phyloP scores from a whole-genome alignment of 2,329 filamentous ascomycete species.

The Trichoderma koningiopsis region DNA sequence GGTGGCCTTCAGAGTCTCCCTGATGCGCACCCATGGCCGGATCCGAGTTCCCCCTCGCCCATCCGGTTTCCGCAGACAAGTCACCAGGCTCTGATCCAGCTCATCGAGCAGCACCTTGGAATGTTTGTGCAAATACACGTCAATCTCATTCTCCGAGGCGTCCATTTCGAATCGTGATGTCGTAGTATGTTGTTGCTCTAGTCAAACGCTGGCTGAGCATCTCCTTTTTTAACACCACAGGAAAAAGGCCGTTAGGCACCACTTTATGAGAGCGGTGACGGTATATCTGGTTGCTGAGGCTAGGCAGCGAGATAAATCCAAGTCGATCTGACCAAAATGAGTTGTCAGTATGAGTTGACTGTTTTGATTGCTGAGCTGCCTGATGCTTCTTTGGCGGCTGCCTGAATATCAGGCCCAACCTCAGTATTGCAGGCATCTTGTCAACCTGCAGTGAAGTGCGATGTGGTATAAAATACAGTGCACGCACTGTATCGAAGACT shows the following conservation, averaged over 20 bases:
- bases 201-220: not conserved
- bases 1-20: conserved; percentile 53
- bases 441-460: not conserved
- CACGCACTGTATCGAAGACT: not conserved
- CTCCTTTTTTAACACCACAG: not conserved
- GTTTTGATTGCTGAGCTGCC: not conserved
- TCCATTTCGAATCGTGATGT: conserved; percentile 51
- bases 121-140: conserved; percentile 63
- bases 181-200: not conserved
- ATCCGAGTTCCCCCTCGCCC: conserved; percentile 46
- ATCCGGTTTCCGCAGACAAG: conserved; percentile 56
- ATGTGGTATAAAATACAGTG: not conserved
- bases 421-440: not conserved
- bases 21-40: conserved; percentile 52
- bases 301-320: conserved; percentile 15
- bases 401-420: not conserved
- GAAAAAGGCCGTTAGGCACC: conserved; percentile 20
- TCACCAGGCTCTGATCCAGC: conserved; percentile 55
- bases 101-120: conserved; percentile 62
- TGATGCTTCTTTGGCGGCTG: conserved; percentile 1
- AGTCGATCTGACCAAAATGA: not conserved
- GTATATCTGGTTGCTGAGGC: not conserved
- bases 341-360: not conserved
- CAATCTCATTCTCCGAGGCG: conserved; percentile 59
- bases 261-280: conserved; percentile 9